phyloP scores from a whole-genome alignment of 2,329 filamentous ascomycete species.

The Ceratocystis huliohia region DNA sequence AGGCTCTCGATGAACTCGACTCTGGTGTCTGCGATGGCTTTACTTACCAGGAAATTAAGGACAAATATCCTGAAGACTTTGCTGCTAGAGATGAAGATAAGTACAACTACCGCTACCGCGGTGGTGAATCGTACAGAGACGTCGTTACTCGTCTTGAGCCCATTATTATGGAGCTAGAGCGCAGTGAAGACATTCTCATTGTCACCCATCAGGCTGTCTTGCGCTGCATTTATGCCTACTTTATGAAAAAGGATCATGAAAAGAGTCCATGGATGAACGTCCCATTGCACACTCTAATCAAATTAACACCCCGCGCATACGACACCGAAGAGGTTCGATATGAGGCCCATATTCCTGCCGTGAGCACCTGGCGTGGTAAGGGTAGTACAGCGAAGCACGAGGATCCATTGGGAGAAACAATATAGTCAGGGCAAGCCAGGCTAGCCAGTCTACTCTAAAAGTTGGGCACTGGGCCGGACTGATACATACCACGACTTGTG shows the following conservation, averaged over 20 bases:
- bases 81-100: slow-evolving; percentile 93
- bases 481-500: too few relatives aligned
- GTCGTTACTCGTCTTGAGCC: slow-evolving; percentile 95
- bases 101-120: slow-evolving; percentile 98
- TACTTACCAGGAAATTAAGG: slow-evolving; percentile 90
- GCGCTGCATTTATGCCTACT: slow-evolving; percentile 96
- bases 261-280: slow-evolving; percentile 98
- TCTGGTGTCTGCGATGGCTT: slow-evolving; percentile 92
- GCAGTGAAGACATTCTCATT: slow-evolving; percentile 92
- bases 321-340: slow-evolving; percentile 81
- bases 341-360: slow-evolving; percentile 83
- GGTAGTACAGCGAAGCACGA: slow-evolving; percentile 86
- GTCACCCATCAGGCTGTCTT: slow-evolving; percentile 96
- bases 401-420: slow-evolving; percentile 35
- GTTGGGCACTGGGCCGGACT: too few relatives aligned
- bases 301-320: slow-evolving; percentile 88
- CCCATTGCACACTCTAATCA: slow-evolving; percentile 89
- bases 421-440: slow-evolving; percentile 14
- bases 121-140: slow-evolving; percentile 89
- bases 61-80: slow-evolving; percentile 87
- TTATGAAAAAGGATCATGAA: slow-evolving; percentile 92
- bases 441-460: too few relatives aligned
- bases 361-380: slow-evolving; percentile 92
- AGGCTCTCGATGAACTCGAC: slow-evolving; percentile 93
- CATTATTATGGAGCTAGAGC: slow-evolving; percentile 98